Conservation (phyloP, 2,329 filamentous ascomycete genomes). For the Xylariaceae sp. region DNA sequence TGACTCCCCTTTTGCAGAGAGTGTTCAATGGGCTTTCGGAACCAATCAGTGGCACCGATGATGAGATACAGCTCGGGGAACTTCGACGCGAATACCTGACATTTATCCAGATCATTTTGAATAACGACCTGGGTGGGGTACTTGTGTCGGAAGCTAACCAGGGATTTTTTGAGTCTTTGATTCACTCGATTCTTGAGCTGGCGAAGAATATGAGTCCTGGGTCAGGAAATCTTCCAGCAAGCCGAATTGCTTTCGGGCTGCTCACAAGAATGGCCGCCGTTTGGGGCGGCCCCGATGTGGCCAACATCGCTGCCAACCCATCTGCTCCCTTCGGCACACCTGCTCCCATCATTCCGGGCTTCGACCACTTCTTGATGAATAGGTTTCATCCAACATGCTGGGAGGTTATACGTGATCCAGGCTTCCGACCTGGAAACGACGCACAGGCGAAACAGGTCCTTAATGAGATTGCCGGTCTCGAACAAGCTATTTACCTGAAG, state of each 20-base stretch:
- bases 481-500: slow-evolving; percentile 88
- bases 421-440: slow-evolving; percentile 76
- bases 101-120: slow-evolving; percentile 85
- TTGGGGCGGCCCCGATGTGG: slow-evolving; percentile 85
- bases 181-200: slow-evolving; percentile 80
- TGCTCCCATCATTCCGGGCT: slow-evolving; percentile 71
- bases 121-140: slow-evolving; percentile 84
- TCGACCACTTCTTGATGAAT: slow-evolving; percentile 86
- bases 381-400: slow-evolving; percentile 88
- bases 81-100: slow-evolving; percentile 92
- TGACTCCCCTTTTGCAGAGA: slow-evolving; percentile 85
- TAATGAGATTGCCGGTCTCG: slow-evolving; percentile 79
- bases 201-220: slow-evolving; percentile 67
- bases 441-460: slow-evolving; percentile 87
- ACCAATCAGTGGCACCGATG: slow-evolving; percentile 85
- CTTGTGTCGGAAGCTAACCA: slow-evolving; percentile 90
- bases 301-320: slow-evolving; percentile 53
- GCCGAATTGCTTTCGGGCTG: slow-evolving; percentile 74
- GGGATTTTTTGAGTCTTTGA: slow-evolving; percentile 81
- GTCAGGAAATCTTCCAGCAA: slow-evolving; percentile 58
- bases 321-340: slow-evolving; percentile 49
- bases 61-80: slow-evolving; percentile 91
- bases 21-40: slow-evolving; percentile 85
- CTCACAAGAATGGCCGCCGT: slow-evolving; percentile 78
- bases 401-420: slow-evolving; percentile 76